Conservation (phyloP, 176 grass and related monocot species). For the Triticum timopheevii region DNA sequence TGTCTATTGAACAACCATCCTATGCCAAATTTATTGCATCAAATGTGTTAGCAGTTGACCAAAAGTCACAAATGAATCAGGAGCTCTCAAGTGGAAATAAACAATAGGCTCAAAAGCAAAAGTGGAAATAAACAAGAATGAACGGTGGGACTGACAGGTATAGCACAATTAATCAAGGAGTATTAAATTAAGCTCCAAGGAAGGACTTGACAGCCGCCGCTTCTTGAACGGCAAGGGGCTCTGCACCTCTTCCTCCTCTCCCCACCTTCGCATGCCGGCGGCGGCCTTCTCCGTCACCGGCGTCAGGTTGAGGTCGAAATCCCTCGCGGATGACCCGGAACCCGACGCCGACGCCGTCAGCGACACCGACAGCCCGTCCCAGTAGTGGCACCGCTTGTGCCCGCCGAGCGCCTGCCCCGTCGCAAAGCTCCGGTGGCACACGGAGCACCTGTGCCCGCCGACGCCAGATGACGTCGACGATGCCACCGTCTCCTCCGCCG, state of each 20-base stretch:
- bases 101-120: not conserved
- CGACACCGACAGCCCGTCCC: slow-evolving; percentile 58
- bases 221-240: slow-evolving; percentile 74
- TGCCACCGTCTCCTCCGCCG: not conserved
- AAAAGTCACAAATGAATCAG: not conserved
- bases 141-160: not conserved
- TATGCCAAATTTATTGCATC: not conserved
- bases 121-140: not conserved
- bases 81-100: not conserved
- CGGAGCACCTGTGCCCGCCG: slow-evolving; percentile 48
- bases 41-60: not conserved
- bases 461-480: not conserved
- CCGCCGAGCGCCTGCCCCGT: slow-evolving; percentile 89
- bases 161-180: not conserved
- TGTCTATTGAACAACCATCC: not conserved
- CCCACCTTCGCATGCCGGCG: slow-evolving; percentile 29
- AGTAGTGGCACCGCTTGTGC: slow-evolving; percentile 85
- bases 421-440: slow-evolving; percentile 57
- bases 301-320: slow-evolving; percentile 62
- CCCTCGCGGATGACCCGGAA: slow-evolving; percentile 35
- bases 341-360: slow-evolving; percentile 23
- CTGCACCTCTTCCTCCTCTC: slow-evolving; percentile 69
- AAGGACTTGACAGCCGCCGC: slow-evolving; percentile 36
- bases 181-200: slow-evolving; percentile 34
- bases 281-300: slow-evolving; percentile 11